phyloP scores from a whole-genome alignment of 306 rosid species.

The Gastrolobium bilobum region DNA sequence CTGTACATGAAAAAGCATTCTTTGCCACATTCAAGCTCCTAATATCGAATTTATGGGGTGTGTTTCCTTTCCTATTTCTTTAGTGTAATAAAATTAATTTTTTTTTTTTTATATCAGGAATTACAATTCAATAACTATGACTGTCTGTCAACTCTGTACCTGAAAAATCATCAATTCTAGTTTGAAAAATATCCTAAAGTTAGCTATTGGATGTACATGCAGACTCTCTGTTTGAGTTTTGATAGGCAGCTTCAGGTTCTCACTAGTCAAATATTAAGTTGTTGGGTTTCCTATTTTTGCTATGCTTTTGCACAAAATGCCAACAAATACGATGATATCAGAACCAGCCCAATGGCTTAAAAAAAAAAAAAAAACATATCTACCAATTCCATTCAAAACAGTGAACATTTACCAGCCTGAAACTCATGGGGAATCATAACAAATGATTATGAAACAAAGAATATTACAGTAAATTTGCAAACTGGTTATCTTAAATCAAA shows the following conservation, averaged over 20 bases:
- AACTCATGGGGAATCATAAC: background rate
- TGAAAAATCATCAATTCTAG: background rate
- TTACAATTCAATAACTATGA: conserved; percentile 13
- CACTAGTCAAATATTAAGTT: background rate
- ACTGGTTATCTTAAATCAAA: conserved; percentile 18
- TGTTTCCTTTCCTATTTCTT: conserved; percentile 6
- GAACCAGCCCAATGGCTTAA: conserved; percentile 10
- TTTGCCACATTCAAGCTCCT: background rate
- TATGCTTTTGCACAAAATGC: conserved; percentile 13
- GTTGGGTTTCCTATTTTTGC: conserved; percentile 4
- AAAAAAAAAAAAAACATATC: background rate
- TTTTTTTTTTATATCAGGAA: background rate
- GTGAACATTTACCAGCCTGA: background rate
- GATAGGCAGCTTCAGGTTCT: conserved; percentile 12
- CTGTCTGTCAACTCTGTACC: background rate
- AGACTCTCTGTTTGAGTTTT: background rate
- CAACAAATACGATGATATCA: background rate
- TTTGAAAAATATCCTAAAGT: conserved; percentile 4
- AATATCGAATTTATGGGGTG: conserved; percentile 4
- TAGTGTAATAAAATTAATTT: background rate
- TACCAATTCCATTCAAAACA: background rate
- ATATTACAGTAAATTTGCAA: conserved; percentile 16
- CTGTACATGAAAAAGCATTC: too few relatives aligned
- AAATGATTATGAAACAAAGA: conserved; percentile 7
- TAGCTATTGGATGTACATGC: background rate